Conservation (phyloP, 441 rosid species). For the Adansonia madagascariensis region DNA sequence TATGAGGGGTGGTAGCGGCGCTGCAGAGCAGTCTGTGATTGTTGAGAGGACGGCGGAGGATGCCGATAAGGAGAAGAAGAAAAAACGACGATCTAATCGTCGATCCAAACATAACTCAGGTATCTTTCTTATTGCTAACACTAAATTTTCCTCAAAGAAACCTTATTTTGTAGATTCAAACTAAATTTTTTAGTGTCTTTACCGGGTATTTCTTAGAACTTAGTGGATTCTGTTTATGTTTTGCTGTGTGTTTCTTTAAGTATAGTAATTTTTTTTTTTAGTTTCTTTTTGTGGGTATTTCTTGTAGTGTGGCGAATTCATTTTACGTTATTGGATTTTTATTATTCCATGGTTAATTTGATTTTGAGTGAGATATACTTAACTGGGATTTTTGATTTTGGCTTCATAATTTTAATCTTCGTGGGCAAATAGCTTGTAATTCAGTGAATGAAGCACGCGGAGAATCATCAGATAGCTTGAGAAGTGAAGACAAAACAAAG, state of each 20-base stretch:
- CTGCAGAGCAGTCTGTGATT: conserved; percentile 44
- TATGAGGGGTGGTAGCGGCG: conserved; percentile 37
- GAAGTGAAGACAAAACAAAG: conserved; percentile 41
- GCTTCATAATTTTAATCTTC: not conserved
- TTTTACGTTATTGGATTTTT: not conserved
- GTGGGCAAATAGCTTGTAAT: conserved; percentile 31
- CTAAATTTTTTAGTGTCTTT: not conserved
- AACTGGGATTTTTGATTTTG: not conserved
- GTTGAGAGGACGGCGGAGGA: conserved; percentile 56
- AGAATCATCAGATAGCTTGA: conserved; percentile 40
- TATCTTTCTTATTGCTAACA: not conserved
- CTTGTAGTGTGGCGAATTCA: not conserved
- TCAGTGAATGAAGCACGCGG: conserved; percentile 47
- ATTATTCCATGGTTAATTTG: not conserved
- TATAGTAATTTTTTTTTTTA: not conserved
- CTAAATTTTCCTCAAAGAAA: not conserved
- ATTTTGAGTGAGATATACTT: not conserved
- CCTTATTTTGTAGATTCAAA: not conserved
- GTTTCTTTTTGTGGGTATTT: not conserved
- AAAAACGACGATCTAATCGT: conserved; percentile 63
- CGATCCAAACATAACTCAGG: conserved; percentile 68
- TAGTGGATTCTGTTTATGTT: not conserved
- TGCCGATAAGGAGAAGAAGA: conserved; percentile 73
- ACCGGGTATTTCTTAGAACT: not conserved
- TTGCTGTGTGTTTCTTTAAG: not conserved